These are phyloP conservation scores for Yamadazyma olivae DNA, from an alignment of 805 yeast species.

Conservation along the genomic window DNA sequence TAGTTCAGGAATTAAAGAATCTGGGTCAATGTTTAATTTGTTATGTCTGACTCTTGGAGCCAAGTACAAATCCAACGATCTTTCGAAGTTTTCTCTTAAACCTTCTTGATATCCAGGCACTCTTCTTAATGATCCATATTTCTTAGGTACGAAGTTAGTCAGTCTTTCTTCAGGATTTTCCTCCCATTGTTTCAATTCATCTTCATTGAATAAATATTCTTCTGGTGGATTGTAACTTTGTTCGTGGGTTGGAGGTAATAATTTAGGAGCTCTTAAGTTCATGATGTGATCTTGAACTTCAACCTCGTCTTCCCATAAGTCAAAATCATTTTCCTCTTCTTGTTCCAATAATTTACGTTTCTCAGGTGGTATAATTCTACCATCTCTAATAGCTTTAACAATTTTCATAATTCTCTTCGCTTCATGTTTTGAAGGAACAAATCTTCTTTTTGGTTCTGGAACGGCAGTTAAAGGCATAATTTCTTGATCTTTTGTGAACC, in stretches of 20 bases:
- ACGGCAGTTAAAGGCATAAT: conserved; percentile 88
- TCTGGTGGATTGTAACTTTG: conserved; percentile 97
- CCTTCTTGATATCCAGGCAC: conserved; percentile 91
- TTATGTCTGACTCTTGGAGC: conserved; percentile 95
- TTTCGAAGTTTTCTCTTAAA: conserved; percentile 88
- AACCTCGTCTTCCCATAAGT: conserved; percentile 74
- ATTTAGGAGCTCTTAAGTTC: conserved; percentile 92
- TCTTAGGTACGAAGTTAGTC: conserved; percentile 75
- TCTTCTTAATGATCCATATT: conserved; percentile 75
- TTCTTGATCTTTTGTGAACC: conserved; percentile 87
- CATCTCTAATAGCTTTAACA: conserved; percentile 94
- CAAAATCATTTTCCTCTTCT: conserved; percentile 52
- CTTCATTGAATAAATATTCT: conserved; percentile 80
- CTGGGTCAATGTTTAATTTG: conserved; percentile 92
- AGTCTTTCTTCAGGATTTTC: conserved; percentile 78
- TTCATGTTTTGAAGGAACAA: conserved; percentile 95
- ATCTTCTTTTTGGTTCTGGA: conserved; percentile 97
- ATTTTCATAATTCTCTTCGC: conserved; percentile 95
- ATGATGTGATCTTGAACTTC: conserved; percentile 69
- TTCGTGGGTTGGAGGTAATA: conserved; percentile 94
- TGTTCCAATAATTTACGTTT: conserved; percentile 45
- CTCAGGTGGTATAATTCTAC: conserved; percentile 80
- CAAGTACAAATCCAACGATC: conserved; percentile 87
- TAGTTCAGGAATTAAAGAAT: conserved; percentile 88
- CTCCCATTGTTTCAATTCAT: conserved; percentile 72